These are phyloP conservation scores for Sedum album DNA, from an alignment of 164 flowering plant genomes.

Conservation along the genomic window DNA sequence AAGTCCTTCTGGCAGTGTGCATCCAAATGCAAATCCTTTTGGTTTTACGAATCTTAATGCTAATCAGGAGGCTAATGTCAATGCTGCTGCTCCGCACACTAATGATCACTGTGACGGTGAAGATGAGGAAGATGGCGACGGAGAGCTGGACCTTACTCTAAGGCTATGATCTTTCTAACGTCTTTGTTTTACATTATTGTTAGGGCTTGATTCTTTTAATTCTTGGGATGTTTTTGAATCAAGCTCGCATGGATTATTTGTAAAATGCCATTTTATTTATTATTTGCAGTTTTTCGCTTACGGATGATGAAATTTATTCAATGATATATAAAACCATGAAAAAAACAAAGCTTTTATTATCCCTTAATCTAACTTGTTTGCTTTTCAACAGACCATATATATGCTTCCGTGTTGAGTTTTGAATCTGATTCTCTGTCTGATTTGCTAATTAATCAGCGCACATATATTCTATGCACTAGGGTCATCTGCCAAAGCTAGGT, in stretches of 20 bases:
- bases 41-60: too few relatives aligned
- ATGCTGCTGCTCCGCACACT: neutral
- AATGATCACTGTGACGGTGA: neutral
- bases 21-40: neutral
- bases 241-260: neutral
- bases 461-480: too few relatives aligned
- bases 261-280: neutral
- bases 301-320: neutral
- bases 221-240: neutral
- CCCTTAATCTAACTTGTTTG: too few relatives aligned
- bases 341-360: too few relatives aligned
- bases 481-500: too few relatives aligned
- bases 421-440: too few relatives aligned
- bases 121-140: neutral
- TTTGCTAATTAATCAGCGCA: too few relatives aligned
- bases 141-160: neutral
- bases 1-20: neutral
- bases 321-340: too few relatives aligned
- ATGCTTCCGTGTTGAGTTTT: too few relatives aligned
- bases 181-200: neutral
- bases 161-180: neutral
- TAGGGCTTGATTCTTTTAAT: neutral
- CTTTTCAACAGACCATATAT: too few relatives aligned
- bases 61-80: neutral
- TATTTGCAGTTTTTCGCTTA: neutral